Percentiles rank a stretch among this genome's conserved stretches.
Evolutionary conservation across 192 early-diverging fungal genomes (phyloP).

Genomic region (Backusella morwellensis): DNA sequence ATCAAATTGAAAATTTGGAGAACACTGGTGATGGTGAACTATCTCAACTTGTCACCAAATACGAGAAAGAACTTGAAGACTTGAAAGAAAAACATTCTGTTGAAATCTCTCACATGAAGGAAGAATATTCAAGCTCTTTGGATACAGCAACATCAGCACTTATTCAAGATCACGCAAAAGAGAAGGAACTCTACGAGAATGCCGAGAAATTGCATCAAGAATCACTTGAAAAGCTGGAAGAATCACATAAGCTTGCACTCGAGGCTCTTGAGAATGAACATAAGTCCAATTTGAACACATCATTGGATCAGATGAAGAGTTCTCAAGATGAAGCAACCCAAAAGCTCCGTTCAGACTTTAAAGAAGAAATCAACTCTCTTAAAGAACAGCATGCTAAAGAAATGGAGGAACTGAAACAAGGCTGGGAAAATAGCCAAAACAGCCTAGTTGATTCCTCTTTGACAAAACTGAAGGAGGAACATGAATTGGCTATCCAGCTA

Average conservation of each 20-base stretch:
- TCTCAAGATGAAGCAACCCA: background rate
- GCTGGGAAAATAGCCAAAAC: background rate
- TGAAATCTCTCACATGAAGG: background rate
- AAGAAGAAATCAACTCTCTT: background rate
- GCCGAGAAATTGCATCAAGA: background rate
- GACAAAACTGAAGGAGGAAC: background rate
- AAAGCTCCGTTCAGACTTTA: background rate
- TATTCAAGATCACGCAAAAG: background rate
- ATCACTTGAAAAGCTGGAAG: background rate
- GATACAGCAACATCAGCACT: background rate
- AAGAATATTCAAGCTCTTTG: background rate
- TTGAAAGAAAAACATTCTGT: background rate
- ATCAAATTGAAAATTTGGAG: conserved; percentile 9
- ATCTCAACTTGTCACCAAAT: background rate
- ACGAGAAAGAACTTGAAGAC: background rate
- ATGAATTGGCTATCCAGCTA: background rate
- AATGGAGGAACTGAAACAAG: background rate
- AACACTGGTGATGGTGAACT: conserved; percentile 9
- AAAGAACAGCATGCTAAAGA: background rate
- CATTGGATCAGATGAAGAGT: background rate
- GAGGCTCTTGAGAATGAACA: background rate
- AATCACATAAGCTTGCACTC: background rate
- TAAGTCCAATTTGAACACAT: background rate
- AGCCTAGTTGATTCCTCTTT: background rate
- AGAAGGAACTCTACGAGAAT: background rate